Evolutionary conservation across 1,284 basidiomycete genomes (phyloP).

Genomic region (Apiotrichum domesticum): DNA sequence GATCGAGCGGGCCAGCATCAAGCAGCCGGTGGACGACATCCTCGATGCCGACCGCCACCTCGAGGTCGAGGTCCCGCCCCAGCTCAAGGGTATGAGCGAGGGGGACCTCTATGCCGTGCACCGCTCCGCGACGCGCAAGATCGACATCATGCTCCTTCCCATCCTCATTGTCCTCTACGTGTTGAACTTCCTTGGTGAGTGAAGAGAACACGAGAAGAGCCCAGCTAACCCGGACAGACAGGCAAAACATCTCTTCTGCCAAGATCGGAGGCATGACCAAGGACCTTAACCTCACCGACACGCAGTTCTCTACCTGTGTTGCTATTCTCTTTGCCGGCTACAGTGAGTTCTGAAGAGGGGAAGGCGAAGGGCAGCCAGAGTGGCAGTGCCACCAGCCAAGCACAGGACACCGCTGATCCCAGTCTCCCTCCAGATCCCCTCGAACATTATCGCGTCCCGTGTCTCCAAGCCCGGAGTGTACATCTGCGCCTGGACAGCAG

Average conservation of each 20-base stretch:
- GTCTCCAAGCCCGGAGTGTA: conserved; percentile 32
- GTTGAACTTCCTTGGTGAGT: conserved; percentile 2
- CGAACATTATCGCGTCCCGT: conserved; percentile 33
- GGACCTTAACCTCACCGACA: conserved; percentile 14
- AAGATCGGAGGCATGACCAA: conserved; percentile 16
- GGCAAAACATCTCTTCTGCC: conserved; percentile 10
- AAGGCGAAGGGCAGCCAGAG: conserved; percentile 9
- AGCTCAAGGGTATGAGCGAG: conserved; percentile 19
- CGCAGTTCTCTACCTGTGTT: conserved; percentile 27
- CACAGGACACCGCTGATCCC: conserved; percentile 3
- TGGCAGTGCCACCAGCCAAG: conserved; percentile 13
- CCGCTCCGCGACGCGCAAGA: conserved; percentile 16
- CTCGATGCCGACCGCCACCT: conserved; percentile 9
- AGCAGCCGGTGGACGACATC: conserved; percentile 2
- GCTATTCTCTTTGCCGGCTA: conserved; percentile 23
- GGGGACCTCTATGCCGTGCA: conserved; percentile 27
- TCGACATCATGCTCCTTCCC: conserved; percentile 18
- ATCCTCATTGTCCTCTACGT: conserved; percentile 2
- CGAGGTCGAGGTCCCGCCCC: conserved; percentile 18
- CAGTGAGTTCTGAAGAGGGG: conserved; percentile 12
- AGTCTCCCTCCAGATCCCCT: conserved; percentile 40
- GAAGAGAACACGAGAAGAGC: not conserved
- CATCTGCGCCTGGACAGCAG: conserved; percentile 20
- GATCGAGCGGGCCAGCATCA: not conserved
- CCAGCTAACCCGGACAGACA: not conserved